Evolutionary conservation across 306 rosid genomes (phyloP), one percentile per base, ranked within the genome.

Genomic region (Vigna mungo): DNA sequence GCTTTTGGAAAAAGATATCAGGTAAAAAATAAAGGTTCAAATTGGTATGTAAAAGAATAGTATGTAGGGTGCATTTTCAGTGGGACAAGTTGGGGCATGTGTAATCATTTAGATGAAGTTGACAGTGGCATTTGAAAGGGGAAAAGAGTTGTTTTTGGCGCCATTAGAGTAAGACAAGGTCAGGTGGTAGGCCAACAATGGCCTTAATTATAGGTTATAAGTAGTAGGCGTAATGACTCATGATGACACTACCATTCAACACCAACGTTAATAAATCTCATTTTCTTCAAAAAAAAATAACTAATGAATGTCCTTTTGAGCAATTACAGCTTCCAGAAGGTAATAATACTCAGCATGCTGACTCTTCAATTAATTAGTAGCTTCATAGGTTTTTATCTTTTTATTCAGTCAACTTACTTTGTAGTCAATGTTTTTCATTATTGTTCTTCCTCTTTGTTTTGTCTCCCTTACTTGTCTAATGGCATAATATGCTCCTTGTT

Each of bases 291-390:
- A 68, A 66, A 68, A 75, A 60, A 72, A 58, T 56, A 54, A 25
- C 44, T 7, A 9, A 23, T 15, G 36, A 53, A 41, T 37, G 59
- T 65, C 68, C 47, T 66, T 70, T 66, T 75, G 23, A 47, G 51
- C 71, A 83, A 74, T 60, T 44, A 78, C 68, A n/a, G 61, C 20
- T 39, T 71, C 74, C 74, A 18, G 17, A 14, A 18, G 47, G 74
- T 76, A 66, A 66, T 71, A 66, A 82, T 78, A 27, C 72, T 46
- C 15, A 17, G 89, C 87, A 65, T 83, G 85, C 63, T 59, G 36
- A 21, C 49, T 65, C 13, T 62, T 63, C 52, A 55, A 25, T 71
- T 20, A 48, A 32, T 72, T 49, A 27, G 16, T 25, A 15, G 23
- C 12, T 68, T 68, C 48, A n/a, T n/a, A 3, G 34, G 14, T 32